These are phyloP conservation scores for Epichloe glyceriae DNA, from an alignment of 2,329 filamentous ascomycete genomes.

Conservation along the genomic window DNA sequence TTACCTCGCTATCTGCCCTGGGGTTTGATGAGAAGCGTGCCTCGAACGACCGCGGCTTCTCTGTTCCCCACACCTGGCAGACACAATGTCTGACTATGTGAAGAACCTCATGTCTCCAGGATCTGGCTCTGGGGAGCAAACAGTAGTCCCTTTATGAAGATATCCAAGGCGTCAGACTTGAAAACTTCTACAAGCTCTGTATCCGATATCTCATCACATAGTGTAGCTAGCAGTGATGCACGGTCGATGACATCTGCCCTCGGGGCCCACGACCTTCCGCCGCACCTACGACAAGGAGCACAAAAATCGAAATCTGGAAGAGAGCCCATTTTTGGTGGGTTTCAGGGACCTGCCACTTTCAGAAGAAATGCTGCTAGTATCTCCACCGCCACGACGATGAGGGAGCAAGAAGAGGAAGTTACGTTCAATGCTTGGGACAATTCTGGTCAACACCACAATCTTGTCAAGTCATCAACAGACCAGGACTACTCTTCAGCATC, in stretches of 20 bases:
- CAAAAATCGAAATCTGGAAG: background rate
- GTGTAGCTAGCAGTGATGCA: background rate
- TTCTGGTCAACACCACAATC: slow-evolving; percentile 11
- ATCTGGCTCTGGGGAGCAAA: background rate
- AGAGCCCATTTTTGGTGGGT: background rate
- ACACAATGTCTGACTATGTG: background rate
- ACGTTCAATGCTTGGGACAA: slow-evolving; percentile 21
- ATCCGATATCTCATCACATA: background rate
- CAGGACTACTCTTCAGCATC: slow-evolving; percentile 5
- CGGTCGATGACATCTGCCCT: background rate
- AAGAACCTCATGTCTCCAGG: background rate
- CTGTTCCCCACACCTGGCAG: slow-evolving; percentile 1
- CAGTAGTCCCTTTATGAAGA: background rate
- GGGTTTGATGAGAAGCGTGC: slow-evolving; percentile 8
- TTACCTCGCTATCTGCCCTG: slow-evolving; percentile 12
- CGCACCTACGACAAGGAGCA: background rate
- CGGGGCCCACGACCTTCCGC: background rate
- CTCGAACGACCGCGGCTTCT: background rate
- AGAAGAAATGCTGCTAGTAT: slow-evolving; percentile 7
- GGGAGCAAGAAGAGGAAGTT: slow-evolving; percentile 6
- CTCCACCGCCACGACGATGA: slow-evolving; percentile 19
- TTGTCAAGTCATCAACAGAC: slow-evolving; percentile 13
- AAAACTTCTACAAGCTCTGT: background rate
- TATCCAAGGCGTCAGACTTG: background rate
- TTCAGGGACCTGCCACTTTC: background rate